Base-by-base conservation (phyloP, 1,139 yeast species). In the Nakaseomyces kungkrabaensis region DNA sequence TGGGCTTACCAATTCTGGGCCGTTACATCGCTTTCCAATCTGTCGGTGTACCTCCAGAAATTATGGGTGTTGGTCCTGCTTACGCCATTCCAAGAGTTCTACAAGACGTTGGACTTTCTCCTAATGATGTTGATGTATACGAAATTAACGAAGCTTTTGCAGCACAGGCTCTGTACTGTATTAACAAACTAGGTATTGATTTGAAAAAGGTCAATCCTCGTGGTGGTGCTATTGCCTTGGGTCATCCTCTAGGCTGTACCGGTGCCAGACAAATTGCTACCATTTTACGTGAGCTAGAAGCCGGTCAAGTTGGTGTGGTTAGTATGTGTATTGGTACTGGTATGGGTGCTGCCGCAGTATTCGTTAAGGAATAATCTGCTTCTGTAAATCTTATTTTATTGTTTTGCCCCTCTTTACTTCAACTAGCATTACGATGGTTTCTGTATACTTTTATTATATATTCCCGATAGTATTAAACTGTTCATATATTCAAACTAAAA, bases 311-410 rank as follows among this genome's bases (percentile, higher is more conserved):
- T 56, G 97, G 97, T 60, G 82, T 90, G 53, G 86, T 95, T 31
- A 85, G 95, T 56, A 90, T 90, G 97, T 90, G 97, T 74, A 83
- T 90, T 59, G 97, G 97, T 66, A 88, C 96, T 43, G 97, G 97
- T 64, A 90, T 89, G 95, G 97, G 97, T 61, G 97, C 97, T 49
- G 97, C 97, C 50, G 85, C 94, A 31, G 73, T 89, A 50, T 76
- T 89, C 61, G 76, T 88, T 50, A 82, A 75, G 65, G 97, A 87
- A 71, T 82, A 69, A 59, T 22, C 7, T 34, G 22, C 7, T 13
- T 34, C 22, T 13, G 7, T n/a, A 6, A 10, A 6, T 34, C 11
- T 6, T 8, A 37, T 37, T 17, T 7, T 22, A 29, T 29, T 29
- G 32, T 29, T 29, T 29, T 29, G 10, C 10, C 10, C 32, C 10